Evolutionary conservation across 2,329 filamentous ascomycete species (phyloP), one percentile per base, ranked within the genome.

Genomic region (Monosporascus sp.): DNA sequence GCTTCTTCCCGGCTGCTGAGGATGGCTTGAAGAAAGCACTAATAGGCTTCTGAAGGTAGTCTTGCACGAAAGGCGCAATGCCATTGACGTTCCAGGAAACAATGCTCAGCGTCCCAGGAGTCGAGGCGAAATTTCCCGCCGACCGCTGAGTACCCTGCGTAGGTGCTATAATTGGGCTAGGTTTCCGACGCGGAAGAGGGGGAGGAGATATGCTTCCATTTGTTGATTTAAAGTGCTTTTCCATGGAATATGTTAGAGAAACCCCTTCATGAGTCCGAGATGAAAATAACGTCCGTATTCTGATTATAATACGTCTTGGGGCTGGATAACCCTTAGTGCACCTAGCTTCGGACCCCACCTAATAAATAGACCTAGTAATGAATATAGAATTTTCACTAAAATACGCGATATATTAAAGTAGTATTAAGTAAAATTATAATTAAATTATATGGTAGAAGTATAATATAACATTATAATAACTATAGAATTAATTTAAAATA

Each of bases 301-400:
- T 34, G 31, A 34, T 34, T 11, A 14, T 34, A 1, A 34, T 81
- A 81, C 56, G 73, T 78, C 11, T 70, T 76, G 14, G 70, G 74
- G 67, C 19, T 79, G 76, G 76, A 75, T 79, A 53, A 67, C 70
- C 0, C 59, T 78, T 26, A 75, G 71, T 47, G 8, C 44, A 17
- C 8, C 44, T 47, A 31, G n/a, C n/a, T n/a, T n/a, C n/a, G n/a
- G n/a, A n/a, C n/a, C n/a, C n/a, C n/a, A n/a, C n/a, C n/a, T n/a
- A n/a, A n/a, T n/a, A n/a, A n/a, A n/a, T n/a, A n/a, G n/a, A n/a
- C n/a, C n/a, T n/a, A n/a, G n/a, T n/a, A n/a, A n/a, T n/a, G n/a
- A n/a, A n/a, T n/a, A n/a, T n/a, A n/a, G n/a, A n/a, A n/a, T n/a
- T n/a, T n/a, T n/a, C n/a, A n/a, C n/a, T n/a, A n/a, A n/a, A n/a